A percentile compares a stretch with the other conserved stretches of the same genome.
Evolutionary conservation across 768 basidiomycete species (phyloP).

Genomic region (Tricholoma hemisulphureum): DNA sequence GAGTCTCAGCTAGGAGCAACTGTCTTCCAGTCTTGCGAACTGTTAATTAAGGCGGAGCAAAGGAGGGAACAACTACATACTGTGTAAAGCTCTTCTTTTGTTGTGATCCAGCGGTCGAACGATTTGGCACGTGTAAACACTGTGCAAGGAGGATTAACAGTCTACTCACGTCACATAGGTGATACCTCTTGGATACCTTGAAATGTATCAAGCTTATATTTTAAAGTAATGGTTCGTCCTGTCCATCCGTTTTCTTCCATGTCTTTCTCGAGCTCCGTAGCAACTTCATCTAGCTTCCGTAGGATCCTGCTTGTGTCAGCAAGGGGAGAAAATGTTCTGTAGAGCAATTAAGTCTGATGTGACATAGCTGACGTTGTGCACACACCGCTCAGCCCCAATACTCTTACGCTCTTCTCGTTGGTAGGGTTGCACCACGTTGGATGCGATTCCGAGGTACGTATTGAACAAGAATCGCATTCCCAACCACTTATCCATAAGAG

Average conservation of each 20-base stretch:
- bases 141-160: constrained; percentile 22
- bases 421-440: constrained; percentile 75
- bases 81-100: constrained; percentile 73
- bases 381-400: constrained; percentile 85
- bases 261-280: constrained; percentile 78
- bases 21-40: constrained; percentile 69
- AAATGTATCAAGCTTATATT: constrained; percentile 90
- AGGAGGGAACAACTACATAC: constrained; percentile 39
- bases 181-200: constrained; percentile 49
- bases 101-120: constrained; percentile 71
- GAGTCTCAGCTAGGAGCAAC: constrained; percentile 76
- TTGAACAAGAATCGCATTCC: constrained; percentile 73
- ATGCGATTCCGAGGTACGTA: constrained; percentile 83
- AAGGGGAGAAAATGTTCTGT: constrained; percentile 75
- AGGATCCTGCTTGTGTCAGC: constrained; percentile 65
- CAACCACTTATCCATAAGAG: constrained; percentile 86
- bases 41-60: constrained; percentile 10
- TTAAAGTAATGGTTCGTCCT: constrained; percentile 86
- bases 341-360: background rate
- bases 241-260: constrained; percentile 79
- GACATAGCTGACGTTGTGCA: background rate
- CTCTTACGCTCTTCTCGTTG: constrained; percentile 85
- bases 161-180: background rate
- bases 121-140: constrained; percentile 85
- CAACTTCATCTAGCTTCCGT: constrained; percentile 75